Evolutionary conservation across 2,329 filamentous ascomycete species (phyloP), one percentile per base, ranked within the genome.

Genomic region (Coniochaeta pulveracea): DNA sequence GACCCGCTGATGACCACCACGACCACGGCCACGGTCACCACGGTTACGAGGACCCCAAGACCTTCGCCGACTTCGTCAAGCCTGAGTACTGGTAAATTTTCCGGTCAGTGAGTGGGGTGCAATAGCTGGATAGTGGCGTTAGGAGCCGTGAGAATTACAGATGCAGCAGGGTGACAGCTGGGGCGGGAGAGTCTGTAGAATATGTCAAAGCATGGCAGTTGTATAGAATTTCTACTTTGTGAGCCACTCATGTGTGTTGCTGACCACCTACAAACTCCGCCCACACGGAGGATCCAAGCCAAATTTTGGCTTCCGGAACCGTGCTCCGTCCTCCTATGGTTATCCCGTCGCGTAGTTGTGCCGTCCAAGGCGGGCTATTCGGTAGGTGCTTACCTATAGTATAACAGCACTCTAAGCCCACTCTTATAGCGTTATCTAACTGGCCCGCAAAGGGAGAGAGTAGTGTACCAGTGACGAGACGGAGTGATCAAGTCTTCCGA

Each of bases 61-160:
- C 85, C 50, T 89, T 96, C 58, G 85, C 85, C 62, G 84, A 98
- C 71, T 96, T 74, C 64, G 78, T 98, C 65, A 86, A 84, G 75
- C 85, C 88, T 40, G 78, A 95, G 58, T 98, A 96, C 74, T 77
- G 78, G 70, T 93, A 89, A 22, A 25, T 33, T 27, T 14, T 17
- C 26, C 3, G 23, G 7, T 12, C 25, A 34, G 14, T 16, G 30
- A 15, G 19, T 12, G 18, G 28, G 18, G 19, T 19, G 19, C 25
- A 8, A 18, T 18, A 11, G 29, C 17, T 25, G 24, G 18, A 37
- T 23, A 30, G 22, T n/a, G 22, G 29, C 22, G 19, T 17, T 28
- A 32, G 21, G 26, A 34, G 15, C 7, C 29, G 28, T 34, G 9
- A n/a, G n/a, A n/a, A n/a, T n/a, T n/a, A n/a, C n/a, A n/a, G n/a